A percentile compares a stretch with the other conserved stretches of the same genome.
Conservation (phyloP, 139 green algal genomes). For the Chlorella ohadii region DNA sequence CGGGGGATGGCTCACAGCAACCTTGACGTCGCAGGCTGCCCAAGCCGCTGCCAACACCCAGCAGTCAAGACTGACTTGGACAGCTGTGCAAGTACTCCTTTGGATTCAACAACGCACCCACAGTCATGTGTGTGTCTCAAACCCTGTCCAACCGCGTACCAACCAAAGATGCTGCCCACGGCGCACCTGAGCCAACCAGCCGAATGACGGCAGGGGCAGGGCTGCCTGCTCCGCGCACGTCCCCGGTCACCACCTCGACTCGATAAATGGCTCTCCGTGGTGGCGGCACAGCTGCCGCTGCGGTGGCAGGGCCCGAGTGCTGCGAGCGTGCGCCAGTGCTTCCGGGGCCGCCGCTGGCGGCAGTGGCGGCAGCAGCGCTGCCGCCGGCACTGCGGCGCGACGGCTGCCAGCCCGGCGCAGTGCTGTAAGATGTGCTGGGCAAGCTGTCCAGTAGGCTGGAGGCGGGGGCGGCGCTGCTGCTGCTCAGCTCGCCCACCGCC, state of each 20-base stretch:
- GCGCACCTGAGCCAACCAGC: slow-evolving; percentile 42
- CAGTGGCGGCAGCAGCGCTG: not conserved
- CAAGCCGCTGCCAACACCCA: too few species aligned
- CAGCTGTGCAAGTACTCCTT: too few species aligned
- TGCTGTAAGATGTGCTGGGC: not conserved
- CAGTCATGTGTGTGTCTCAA: too few species aligned
- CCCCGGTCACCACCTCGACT: slow-evolving; percentile 78
- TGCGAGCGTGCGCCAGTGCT: not conserved
- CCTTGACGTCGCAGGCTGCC: too few species aligned
- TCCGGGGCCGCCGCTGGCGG: not conserved
- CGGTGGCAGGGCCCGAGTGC: not conserved
- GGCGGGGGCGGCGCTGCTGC: not conserved
- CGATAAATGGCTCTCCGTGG: slow-evolving; percentile 29
- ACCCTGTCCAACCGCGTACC: too few species aligned
- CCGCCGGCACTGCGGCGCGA: not conserved
- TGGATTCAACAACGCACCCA: too few species aligned
- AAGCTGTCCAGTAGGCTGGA: not conserved
- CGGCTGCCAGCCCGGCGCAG: not conserved
- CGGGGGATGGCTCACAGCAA: too few species aligned
- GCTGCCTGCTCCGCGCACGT: slow-evolving; percentile 83
- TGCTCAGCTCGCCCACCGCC: not conserved
- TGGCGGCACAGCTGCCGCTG: not conserved
- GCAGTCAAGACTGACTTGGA: too few species aligned
- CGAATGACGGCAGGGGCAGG: slow-evolving; percentile 41
- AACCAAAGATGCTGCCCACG: too few species aligned